Evolutionary conservation across 768 basidiomycete species (phyloP).

Genomic region (Termitomyces sp.): DNA sequence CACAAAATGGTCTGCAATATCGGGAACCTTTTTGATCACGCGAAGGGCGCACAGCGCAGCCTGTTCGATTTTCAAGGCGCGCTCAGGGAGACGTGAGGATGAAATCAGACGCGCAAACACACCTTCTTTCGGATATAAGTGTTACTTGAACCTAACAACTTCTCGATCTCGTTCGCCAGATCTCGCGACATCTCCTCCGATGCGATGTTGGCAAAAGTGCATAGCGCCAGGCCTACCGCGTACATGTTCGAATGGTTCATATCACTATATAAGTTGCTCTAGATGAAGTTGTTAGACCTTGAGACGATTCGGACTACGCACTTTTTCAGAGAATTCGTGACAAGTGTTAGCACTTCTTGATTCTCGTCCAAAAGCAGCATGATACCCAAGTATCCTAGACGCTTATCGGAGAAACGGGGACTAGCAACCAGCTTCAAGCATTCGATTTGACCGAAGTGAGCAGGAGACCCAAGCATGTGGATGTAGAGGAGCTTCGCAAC

Average conservation of each 20-base stretch:
- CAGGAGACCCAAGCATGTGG: slow-evolving; percentile 97
- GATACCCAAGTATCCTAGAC: slow-evolving; percentile 94
- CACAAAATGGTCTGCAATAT: slow-evolving; percentile 90
- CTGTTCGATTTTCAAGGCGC: slow-evolving; percentile 35
- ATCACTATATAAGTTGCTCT: slow-evolving; percentile 53
- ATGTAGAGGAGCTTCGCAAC: slow-evolving; percentile 98
- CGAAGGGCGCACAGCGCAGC: slow-evolving; percentile 93
- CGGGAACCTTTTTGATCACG: slow-evolving; percentile 94
- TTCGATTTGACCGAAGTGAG: slow-evolving; percentile 99
- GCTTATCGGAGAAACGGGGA: slow-evolving; percentile 93
- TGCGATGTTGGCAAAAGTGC: slow-evolving; percentile 98
- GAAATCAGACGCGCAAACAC: slow-evolving; percentile 13
- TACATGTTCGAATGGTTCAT: slow-evolving; percentile 99
- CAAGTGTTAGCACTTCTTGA: slow-evolving; percentile 94
- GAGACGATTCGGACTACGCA: slow-evolving; percentile 31
- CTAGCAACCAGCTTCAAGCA: slow-evolving; percentile 93
- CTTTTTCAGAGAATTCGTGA: slow-evolving; percentile 99
- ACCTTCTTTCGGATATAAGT: slow-evolving; percentile 99
- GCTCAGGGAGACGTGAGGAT: not conserved
- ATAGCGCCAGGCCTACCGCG: slow-evolving; percentile 93
- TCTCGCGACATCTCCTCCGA: slow-evolving; percentile 99
- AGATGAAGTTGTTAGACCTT: not conserved
- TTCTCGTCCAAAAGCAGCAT: slow-evolving; percentile 98
- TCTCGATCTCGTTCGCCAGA: slow-evolving; percentile 96
- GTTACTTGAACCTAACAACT: slow-evolving; percentile 94